Percentiles rank a stretch among this genome's conserved stretches.
Evolutionary conservation across 768 basidiomycete species (phyloP).

Genomic region (Boletus rex-veris): DNA sequence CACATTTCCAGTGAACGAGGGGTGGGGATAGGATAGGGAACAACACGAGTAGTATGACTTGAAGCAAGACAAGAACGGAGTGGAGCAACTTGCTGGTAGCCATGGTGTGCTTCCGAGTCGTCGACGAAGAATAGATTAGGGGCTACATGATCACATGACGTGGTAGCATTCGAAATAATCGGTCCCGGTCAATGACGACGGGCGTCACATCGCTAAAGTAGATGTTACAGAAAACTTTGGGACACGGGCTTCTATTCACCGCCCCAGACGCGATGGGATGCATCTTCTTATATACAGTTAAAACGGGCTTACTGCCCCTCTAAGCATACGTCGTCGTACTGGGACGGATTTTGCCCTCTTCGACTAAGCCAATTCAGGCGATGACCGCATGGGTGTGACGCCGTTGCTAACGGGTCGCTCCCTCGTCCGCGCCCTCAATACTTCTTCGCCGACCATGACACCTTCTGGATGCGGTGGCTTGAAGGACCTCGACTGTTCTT

Average conservation of each 20-base stretch:
- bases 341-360: background rate
- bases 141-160: too few relatives aligned
- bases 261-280: background rate
- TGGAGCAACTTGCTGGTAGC: too few relatives aligned
- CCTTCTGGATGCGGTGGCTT: constrained; percentile 72
- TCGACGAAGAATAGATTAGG: too few relatives aligned
- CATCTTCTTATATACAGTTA: background rate
- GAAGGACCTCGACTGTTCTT: constrained; percentile 57
- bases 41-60: too few relatives aligned
- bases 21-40: too few relatives aligned
- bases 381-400: constrained; percentile 22
- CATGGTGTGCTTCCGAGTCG: too few relatives aligned
- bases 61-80: too few relatives aligned
- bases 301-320: background rate
- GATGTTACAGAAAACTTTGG: background rate
- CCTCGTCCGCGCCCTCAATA: constrained; percentile 39
- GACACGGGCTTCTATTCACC: background rate
- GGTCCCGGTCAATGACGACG: too few relatives aligned
- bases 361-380: constrained; percentile 19
- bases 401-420: constrained; percentile 28
- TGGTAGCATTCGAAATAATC: too few relatives aligned
- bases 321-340: background rate
- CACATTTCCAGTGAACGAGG: too few relatives aligned
- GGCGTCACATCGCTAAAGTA: too few relatives aligned
- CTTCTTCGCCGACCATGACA: constrained; percentile 69